phyloP scores from a whole-genome alignment of 208 protist genomes.

The Vickermania spadyakhi region DNA sequence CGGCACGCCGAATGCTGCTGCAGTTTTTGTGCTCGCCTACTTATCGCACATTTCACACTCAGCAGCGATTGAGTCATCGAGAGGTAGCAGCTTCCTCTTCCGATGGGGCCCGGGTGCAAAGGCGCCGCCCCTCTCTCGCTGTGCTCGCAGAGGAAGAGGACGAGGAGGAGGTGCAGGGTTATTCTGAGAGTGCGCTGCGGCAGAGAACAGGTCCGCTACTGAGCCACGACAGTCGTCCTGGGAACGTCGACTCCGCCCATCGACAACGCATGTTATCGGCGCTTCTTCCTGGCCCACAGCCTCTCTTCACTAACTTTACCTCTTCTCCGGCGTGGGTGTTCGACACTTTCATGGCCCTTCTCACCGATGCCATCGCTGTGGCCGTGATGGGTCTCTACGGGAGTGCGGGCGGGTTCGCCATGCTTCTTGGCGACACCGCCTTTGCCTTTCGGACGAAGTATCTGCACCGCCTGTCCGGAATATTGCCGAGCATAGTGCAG shows the following conservation, averaged over 20 bases:
- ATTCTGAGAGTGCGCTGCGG: no score
- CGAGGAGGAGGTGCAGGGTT: neutral
- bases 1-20: slow-evolving; percentile 36
- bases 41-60: neutral
- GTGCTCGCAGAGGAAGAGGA: slow-evolving; percentile 1
- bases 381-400: slow-evolving; percentile 67
- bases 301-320: slow-evolving; percentile 19
- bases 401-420: slow-evolving; percentile 40
- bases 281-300: slow-evolving; percentile 5
- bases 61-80: no score
- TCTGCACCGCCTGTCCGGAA: slow-evolving; percentile 43
- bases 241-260: no score
- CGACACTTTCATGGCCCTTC: slow-evolving; percentile 37
- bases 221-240: neutral
- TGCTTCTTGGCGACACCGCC: slow-evolving; percentile 29
- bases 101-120: no score
- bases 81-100: no score
- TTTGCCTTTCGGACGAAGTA: slow-evolving; percentile 59
- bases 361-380: slow-evolving; percentile 57
- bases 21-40: slow-evolving; percentile 24
- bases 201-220: no score
- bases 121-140: slow-evolving; percentile 22
- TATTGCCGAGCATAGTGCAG: slow-evolving; percentile 48
- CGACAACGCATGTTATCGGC: no score
- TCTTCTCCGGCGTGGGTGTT: slow-evolving; percentile 58